Conservation (phyloP, 805 yeast genomes). For the Candida sithepensis region DNA sequence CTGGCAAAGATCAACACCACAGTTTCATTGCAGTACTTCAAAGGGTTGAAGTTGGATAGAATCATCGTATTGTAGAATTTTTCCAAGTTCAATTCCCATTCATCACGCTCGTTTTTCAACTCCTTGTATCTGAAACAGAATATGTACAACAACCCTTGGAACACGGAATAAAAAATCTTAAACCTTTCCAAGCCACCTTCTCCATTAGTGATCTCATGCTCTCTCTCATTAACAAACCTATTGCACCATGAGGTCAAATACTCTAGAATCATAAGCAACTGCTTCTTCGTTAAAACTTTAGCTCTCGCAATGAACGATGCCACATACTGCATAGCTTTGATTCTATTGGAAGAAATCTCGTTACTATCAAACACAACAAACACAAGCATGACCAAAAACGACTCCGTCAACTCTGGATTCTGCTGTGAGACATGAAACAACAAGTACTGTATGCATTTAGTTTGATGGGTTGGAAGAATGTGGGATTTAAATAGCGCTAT, state of each 20-base stretch:
- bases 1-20: constrained; percentile 93
- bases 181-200: constrained; percentile 85
- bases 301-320: constrained; percentile 91
- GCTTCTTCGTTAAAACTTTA: constrained; percentile 61
- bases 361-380: constrained; percentile 75
- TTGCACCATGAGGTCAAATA: constrained; percentile 82
- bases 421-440: constrained; percentile 79
- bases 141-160: constrained; percentile 86
- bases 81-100: constrained; percentile 81
- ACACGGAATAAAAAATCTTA: constrained; percentile 82
- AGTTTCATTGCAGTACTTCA: constrained; percentile 88
- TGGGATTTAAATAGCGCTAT: constrained; percentile 76
- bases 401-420: constrained; percentile 78
- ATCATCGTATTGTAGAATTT: constrained; percentile 83
- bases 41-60: constrained; percentile 86
- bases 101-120: constrained; percentile 38
- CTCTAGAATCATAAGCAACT: constrained; percentile 76
- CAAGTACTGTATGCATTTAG: constrained; percentile 82
- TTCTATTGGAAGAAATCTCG: constrained; percentile 69
- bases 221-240: constrained; percentile 79
- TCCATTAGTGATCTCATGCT: constrained; percentile 65
- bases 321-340: constrained; percentile 88
- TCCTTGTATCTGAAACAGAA: constrained; percentile 81
- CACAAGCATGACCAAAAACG: constrained; percentile 74
- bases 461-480: constrained; percentile 86